These are phyloP conservation scores for Kwoniella shivajii DNA, from an alignment of 1,284 basidiomycete genomes.

Conservation along the genomic window DNA sequence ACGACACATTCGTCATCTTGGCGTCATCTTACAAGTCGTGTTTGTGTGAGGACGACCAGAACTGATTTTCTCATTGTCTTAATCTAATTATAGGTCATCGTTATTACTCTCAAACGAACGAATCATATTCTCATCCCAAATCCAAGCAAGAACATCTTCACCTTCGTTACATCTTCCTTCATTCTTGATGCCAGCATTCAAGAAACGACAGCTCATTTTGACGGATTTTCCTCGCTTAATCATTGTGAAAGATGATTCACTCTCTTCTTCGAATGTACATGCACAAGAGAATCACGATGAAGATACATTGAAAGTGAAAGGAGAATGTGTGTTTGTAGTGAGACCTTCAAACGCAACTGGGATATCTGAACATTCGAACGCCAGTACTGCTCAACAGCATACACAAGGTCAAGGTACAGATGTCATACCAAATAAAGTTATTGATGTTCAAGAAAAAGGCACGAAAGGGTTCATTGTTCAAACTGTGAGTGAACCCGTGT, in stretches of 20 bases:
- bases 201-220: conserved; percentile 56
- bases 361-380: neutral
- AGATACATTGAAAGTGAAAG: conserved; percentile 52
- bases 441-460: conserved; percentile 45
- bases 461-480: conserved; percentile 45
- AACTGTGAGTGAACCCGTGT: conserved; percentile 49
- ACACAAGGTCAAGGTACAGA: conserved; percentile 8
- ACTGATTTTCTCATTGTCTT: too few species aligned
- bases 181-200: conserved; percentile 50
- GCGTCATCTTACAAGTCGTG: too few species aligned
- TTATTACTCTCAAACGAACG: conserved; percentile 51
- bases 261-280: neutral
- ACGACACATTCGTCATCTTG: too few species aligned
- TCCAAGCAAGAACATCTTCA: conserved; percentile 48
- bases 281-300: neutral
- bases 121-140: conserved; percentile 50
- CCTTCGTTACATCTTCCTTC: conserved; percentile 37
- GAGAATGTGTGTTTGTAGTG: conserved; percentile 53
- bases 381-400: conserved; percentile 3
- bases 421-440: conserved; percentile 29
- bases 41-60: too few species aligned
- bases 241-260: conserved; percentile 56
- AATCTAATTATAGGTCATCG: conserved; percentile 21
- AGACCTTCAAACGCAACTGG: conserved; percentile 17
- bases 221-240: conserved; percentile 60